Evolutionary conservation across 208 protist species (phyloP), one percentile per base, ranked within the genome.

Genomic region (Leishmania mexicana): DNA sequence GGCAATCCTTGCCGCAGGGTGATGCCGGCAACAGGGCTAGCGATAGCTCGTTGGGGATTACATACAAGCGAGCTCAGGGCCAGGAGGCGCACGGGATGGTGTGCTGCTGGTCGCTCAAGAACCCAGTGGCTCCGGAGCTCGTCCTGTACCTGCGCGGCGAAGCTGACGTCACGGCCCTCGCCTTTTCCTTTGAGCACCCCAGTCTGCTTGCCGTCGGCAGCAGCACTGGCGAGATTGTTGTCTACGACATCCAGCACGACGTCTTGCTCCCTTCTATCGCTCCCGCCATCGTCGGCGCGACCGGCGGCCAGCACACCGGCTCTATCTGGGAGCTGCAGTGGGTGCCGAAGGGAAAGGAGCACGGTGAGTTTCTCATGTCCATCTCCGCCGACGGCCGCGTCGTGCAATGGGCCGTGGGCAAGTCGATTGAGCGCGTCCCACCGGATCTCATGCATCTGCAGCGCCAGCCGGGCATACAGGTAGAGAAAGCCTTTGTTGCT

Each of bases 31-130:
- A 11, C 15, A 76, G 64, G 40, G 17, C 15, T 8, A 72, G 81
- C 54, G 60, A 71, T 10, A 53, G 42, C 31, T 49, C 75, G 4
- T 54, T 47, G 24, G 45, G 40, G 1, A 54, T 81, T 65, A 45
- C 75, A 42, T 64, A 58, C 57, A 80, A 80, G 58, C 79, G 78
- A 2, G 53, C 81, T n/a, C 71, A 74, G 31, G 80, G 75, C 0
- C 80, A 87, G 54, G 81, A 85, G 35, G 51, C 75, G 35, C 81
- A 90, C 57, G 98, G 98, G 21, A 86, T 99, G 78, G 88, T 99
- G 54, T 97, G 97, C 84, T 98, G 96, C 89, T 99, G 98, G 98
- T 98, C 97, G n/a, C 87, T 99, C n/a, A 99, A 99, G 84, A 99
- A 99, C 81, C 96, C 96, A 10, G 83, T 97, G 28, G 88, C 94